Evolutionary conservation across 177 flowering plant species (phyloP).

Genomic region (Vitis hybrid): DNA sequence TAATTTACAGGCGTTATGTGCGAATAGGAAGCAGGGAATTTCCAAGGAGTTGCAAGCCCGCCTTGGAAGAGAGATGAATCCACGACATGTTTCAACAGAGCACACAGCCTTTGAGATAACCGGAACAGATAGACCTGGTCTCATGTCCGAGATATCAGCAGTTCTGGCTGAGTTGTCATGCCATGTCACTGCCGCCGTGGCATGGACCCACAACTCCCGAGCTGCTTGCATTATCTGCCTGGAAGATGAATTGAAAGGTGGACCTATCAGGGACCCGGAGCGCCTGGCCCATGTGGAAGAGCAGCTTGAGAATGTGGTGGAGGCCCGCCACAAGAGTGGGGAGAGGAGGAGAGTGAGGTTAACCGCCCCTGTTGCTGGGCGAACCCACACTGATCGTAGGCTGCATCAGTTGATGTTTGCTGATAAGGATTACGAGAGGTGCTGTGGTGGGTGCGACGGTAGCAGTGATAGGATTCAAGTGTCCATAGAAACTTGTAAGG

Average conservation of each 20-base stretch:
- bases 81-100: constrained; percentile 36
- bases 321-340: constrained; percentile 51
- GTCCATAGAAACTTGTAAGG: constrained; percentile 49
- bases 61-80: constrained; percentile 29
- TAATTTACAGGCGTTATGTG: constrained; percentile 54
- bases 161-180: constrained; percentile 60
- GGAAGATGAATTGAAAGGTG: constrained; percentile 42
- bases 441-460: constrained; percentile 24
- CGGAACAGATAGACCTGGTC: constrained; percentile 68
- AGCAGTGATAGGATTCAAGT: constrained; percentile 31
- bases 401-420: constrained; percentile 90
- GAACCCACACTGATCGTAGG: constrained; percentile 80
- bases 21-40: constrained; percentile 32
- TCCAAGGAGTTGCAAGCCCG: constrained; percentile 18
- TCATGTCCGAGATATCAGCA: constrained; percentile 79
- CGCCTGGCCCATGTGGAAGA: constrained; percentile 49
- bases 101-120: constrained; percentile 75
- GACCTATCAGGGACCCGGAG: constrained; percentile 40
- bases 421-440: constrained; percentile 60
- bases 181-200: constrained; percentile 61
- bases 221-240: constrained; percentile 71
- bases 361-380: constrained; percentile 37
- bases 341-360: constrained; percentile 57
- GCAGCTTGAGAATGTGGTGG: constrained; percentile 65
- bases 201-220: constrained; percentile 80